These are phyloP conservation scores for Fusarium torreyae DNA, from an alignment of 2,329 filamentous ascomycete genomes.

Conservation along the genomic window DNA sequence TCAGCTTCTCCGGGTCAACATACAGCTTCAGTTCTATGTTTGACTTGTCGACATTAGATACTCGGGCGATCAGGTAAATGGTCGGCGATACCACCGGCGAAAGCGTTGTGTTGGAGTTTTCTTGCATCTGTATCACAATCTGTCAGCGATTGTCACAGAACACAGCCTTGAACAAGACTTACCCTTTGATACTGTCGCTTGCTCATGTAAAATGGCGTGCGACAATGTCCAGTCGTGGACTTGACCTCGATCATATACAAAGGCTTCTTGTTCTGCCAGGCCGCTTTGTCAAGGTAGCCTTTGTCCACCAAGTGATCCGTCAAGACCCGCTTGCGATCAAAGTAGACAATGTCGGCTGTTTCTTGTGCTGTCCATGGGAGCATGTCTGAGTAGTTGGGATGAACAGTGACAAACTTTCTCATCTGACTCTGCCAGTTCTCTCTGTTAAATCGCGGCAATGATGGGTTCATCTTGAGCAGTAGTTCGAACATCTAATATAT, in stretches of 20 bases:
- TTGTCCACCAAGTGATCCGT: slow-evolving; percentile 55
- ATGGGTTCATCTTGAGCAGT: slow-evolving; percentile 50
- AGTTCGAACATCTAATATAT: slow-evolving; percentile 59
- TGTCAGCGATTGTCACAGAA: not conserved
- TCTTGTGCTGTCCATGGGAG: slow-evolving; percentile 58
- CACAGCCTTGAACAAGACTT: slow-evolving; percentile 30
- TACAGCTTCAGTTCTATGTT: slow-evolving; percentile 55
- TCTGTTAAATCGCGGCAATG: slow-evolving; percentile 54
- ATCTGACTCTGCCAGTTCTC: slow-evolving; percentile 66
- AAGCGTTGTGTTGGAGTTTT: slow-evolving; percentile 13
- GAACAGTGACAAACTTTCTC: slow-evolving; percentile 56
- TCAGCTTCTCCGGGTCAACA: slow-evolving; percentile 56
- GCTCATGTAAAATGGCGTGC: slow-evolving; percentile 64
- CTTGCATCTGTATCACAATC: slow-evolving; percentile 44
- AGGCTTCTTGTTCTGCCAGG: slow-evolving; percentile 51
- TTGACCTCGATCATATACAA: slow-evolving; percentile 68
- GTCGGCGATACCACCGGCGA: slow-evolving; percentile 4
- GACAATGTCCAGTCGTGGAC: slow-evolving; percentile 57
- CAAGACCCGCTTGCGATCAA: slow-evolving; percentile 54
- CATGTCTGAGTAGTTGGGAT: slow-evolving; percentile 60
- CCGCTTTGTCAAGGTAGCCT: slow-evolving; percentile 51
- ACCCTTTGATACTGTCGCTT: slow-evolving; percentile 60
- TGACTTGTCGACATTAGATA: slow-evolving; percentile 55
- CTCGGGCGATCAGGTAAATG: slow-evolving; percentile 60
- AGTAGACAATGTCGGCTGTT: slow-evolving; percentile 64